phyloP scores from a whole-genome alignment of 2,329 filamentous ascomycete species.

The Arthrobotrys conoides region DNA sequence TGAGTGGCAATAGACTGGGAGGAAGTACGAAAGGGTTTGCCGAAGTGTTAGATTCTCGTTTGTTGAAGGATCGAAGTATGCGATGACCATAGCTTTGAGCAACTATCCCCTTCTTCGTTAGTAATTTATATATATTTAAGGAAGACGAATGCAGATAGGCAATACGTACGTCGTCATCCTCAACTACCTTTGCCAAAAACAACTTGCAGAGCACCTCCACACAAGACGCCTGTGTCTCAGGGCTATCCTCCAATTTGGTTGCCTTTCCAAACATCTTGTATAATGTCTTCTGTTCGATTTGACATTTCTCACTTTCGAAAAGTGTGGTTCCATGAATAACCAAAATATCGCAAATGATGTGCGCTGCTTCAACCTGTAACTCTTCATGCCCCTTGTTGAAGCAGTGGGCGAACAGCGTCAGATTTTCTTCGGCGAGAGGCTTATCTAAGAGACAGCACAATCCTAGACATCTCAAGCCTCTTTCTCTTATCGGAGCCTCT shows the following conservation, averaged over 20 bases:
- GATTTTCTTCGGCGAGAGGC: conserved; percentile 90
- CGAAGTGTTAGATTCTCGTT: conserved; percentile 83
- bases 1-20: conserved; percentile 94
- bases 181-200: conserved; percentile 83
- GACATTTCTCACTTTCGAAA: conserved; percentile 72
- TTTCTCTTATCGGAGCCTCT: conserved; percentile 90
- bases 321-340: conserved; percentile 88
- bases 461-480: conserved; percentile 88
- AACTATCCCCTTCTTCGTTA: conserved; percentile 69
- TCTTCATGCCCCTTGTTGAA: conserved; percentile 92
- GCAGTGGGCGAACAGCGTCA: conserved; percentile 94
- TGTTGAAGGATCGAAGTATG: conserved; percentile 91
- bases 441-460: conserved; percentile 92
- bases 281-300: conserved; percentile 74
- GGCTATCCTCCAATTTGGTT: conserved; percentile 79
- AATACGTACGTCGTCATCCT: conserved; percentile 69
- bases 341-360: conserved; percentile 93
- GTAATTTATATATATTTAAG: neutral
- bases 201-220: conserved; percentile 88
- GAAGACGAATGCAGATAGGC: neutral
- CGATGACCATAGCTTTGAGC: conserved; percentile 85
- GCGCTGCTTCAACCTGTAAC: conserved; percentile 88
- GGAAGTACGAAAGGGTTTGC: conserved; percentile 91
- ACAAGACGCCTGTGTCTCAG: conserved; percentile 83
- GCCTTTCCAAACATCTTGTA: conserved; percentile 89